Conservation (phyloP, 2,329 filamentous ascomycete genomes). For the Penicillium sclerotigenum region DNA sequence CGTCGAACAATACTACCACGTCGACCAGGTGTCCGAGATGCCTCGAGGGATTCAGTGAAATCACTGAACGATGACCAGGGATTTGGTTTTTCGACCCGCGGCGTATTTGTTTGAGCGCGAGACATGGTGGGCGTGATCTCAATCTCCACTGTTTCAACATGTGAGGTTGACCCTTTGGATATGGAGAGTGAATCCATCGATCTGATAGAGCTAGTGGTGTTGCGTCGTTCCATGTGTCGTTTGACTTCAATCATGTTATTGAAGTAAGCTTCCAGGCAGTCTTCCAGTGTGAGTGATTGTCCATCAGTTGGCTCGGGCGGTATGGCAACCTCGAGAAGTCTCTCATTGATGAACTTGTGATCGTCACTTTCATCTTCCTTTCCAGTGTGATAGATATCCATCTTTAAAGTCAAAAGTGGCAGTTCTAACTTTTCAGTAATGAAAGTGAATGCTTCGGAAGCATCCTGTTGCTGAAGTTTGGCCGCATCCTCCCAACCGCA, state of each 20-base stretch:
- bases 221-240: slow-evolving; percentile 64
- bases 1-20: slow-evolving; percentile 45
- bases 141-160: slow-evolving; percentile 46
- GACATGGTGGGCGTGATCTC: slow-evolving; percentile 37
- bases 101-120: slow-evolving; percentile 26
- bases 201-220: slow-evolving; percentile 51
- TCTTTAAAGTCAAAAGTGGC: slow-evolving; percentile 83
- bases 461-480: slow-evolving; percentile 80
- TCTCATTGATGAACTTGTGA: slow-evolving; percentile 91
- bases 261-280: slow-evolving; percentile 91
- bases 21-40: slow-evolving; percentile 26
- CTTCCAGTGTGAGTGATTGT: slow-evolving; percentile 73
- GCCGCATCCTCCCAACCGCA: slow-evolving; percentile 87
- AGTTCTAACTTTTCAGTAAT: slow-evolving; percentile 86
- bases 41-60: slow-evolving; percentile 21
- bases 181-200: slow-evolving; percentile 35
- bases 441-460: slow-evolving; percentile 92
- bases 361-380: slow-evolving; percentile 79
- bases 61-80: slow-evolving; percentile 30
- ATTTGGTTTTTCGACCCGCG: slow-evolving; percentile 20
- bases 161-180: slow-evolving; percentile 37
- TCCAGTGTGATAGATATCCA: slow-evolving; percentile 91
- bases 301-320: slow-evolving; percentile 66
- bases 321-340: slow-evolving; percentile 87
- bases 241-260: slow-evolving; percentile 89